Conservation (phyloP, 2,329 filamentous ascomycete species). For the Phaeosphaeria sp. region DNA sequence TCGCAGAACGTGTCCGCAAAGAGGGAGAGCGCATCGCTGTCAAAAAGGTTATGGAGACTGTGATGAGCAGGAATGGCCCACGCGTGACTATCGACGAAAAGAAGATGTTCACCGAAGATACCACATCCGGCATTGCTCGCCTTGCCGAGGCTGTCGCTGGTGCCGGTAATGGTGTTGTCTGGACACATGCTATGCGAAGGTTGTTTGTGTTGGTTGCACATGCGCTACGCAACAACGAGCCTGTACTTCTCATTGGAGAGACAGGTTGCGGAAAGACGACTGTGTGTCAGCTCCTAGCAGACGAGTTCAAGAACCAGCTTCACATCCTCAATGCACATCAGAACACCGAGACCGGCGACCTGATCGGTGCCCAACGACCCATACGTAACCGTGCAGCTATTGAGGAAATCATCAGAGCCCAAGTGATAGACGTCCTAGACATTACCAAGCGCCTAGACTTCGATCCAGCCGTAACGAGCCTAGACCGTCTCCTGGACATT, state of each 20-base stretch:
- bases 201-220: conserved; percentile 88
- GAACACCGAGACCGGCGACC: conserved; percentile 95
- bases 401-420: conserved; percentile 68
- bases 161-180: conserved; percentile 67
- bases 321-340: conserved; percentile 97
- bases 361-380: conserved; percentile 94
- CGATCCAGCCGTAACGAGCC: conserved; percentile 31
- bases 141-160: conserved; percentile 34
- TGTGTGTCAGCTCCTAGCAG: conserved; percentile 88
- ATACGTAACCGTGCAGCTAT: conserved; percentile 83
- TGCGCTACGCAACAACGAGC: conserved; percentile 88
- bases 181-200: conserved; percentile 93
- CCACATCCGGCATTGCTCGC: conserved; percentile 44
- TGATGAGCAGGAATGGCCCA: conserved; percentile 69
- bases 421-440: conserved; percentile 58
- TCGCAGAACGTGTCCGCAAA: conserved; percentile 94
- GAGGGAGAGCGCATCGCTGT: conserved; percentile 84
- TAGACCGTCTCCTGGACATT: conserved; percentile 59
- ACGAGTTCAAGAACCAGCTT: conserved; percentile 76
- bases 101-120: conserved; percentile 68
- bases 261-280: conserved; percentile 98
- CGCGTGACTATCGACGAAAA: conserved; percentile 78
- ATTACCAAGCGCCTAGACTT: conserved; percentile 10
- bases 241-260: conserved; percentile 91
- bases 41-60: conserved; percentile 84